Conservation (phyloP, 371 early-diverging fungal species). For the Rhizopus arrhizus region DNA sequence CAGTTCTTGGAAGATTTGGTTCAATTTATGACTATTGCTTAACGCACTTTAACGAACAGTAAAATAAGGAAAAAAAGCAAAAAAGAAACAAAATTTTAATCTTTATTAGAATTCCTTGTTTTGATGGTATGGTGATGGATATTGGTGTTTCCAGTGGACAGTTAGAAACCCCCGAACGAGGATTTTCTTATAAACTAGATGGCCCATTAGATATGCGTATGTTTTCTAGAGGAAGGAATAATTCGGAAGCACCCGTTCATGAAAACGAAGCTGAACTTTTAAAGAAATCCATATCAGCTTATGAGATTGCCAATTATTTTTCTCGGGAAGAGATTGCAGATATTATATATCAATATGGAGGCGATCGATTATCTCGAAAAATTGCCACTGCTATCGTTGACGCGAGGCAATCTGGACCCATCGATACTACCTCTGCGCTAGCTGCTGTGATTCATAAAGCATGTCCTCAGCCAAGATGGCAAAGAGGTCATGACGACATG, state of each 20-base stretch:
- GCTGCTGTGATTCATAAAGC: conserved; percentile 57
- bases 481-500: conserved; percentile 50
- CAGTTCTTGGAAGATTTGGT: conserved; percentile 61
- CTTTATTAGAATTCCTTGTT: conserved; percentile 36
- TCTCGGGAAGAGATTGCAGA: conserved; percentile 60
- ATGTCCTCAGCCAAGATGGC: conserved; percentile 55
- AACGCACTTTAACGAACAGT: conserved; percentile 30
- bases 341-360: conserved; percentile 67
- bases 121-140: conserved; percentile 77
- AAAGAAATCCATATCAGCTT: conserved; percentile 53
- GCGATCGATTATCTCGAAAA: conserved; percentile 60
- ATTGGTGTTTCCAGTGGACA: conserved; percentile 73
- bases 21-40: conserved; percentile 37
- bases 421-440: conserved; percentile 59
- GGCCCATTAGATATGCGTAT: conserved; percentile 75
- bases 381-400: conserved; percentile 68
- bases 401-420: conserved; percentile 52
- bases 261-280: conserved; percentile 33
- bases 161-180: conserved; percentile 61
- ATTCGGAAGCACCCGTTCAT: neutral
- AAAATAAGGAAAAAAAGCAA: conserved; percentile 1
- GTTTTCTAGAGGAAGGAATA: conserved; percentile 51
- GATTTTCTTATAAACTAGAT: conserved; percentile 70
- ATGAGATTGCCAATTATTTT: conserved; percentile 57
- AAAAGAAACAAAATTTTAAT: conserved; percentile 4